Conservation (phyloP, 306 rosid species). For the Rosa chinensis region DNA sequence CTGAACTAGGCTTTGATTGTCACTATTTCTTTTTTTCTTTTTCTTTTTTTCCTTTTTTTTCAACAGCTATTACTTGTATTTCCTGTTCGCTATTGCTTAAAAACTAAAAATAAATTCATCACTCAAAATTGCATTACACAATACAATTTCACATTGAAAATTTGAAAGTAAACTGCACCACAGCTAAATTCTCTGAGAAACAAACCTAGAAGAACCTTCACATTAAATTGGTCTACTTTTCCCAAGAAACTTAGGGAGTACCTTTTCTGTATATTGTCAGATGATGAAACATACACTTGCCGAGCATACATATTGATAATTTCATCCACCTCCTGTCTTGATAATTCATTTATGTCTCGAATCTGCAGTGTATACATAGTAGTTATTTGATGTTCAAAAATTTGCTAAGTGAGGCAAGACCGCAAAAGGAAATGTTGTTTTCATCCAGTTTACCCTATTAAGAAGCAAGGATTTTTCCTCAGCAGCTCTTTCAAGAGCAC, state of each 20-base stretch:
- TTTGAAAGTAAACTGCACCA: background rate
- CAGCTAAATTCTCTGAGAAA: background rate
- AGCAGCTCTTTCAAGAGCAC: conserved; percentile 81
- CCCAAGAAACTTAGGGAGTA: background rate
- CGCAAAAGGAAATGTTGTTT: background rate
- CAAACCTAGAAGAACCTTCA: background rate
- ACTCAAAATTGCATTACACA: background rate
- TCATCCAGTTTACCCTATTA: conserved; percentile 57
- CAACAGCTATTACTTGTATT: background rate
- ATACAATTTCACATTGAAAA: background rate
- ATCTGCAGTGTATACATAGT: conserved; percentile 43
- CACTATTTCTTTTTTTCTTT: background rate
- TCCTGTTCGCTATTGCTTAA: background rate
- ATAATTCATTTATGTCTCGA: conserved; percentile 82
- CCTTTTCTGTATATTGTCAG: conserved; percentile 92
- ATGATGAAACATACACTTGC: conserved; percentile 56
- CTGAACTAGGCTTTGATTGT: background rate
- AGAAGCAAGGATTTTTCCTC: conserved; percentile 78
- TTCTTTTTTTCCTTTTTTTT: too few relatives aligned
- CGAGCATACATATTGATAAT: conserved; percentile 64
- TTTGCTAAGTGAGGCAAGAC: background rate
- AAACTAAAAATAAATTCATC: background rate
- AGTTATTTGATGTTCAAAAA: conserved; percentile 1
- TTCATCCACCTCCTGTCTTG: conserved; percentile 95
- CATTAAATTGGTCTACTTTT: background rate